A percentile compares a stretch with the other conserved stretches of the same genome.
Conservation (phyloP, 1,139 yeast species). For the Candida pseudoviswanathii region DNA sequence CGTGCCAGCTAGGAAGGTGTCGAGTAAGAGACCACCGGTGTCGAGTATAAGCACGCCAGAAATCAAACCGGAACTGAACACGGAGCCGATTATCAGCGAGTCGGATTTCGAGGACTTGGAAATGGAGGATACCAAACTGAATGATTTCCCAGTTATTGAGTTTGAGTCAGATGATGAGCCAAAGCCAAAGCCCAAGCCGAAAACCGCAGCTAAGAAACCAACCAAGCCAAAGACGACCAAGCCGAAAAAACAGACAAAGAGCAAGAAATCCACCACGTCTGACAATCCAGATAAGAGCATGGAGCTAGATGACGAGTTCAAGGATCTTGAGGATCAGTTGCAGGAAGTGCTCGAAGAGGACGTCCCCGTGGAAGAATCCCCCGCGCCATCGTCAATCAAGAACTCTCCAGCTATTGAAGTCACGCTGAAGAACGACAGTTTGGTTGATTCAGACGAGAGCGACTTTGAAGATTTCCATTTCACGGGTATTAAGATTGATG, state of each 20-base stretch:
- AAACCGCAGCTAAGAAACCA: conserved; percentile 3
- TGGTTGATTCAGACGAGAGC: conserved; percentile 26
- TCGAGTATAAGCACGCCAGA: conserved; percentile 19
- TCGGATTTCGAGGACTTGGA: conserved; percentile 42
- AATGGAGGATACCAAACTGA: conserved; percentile 21
- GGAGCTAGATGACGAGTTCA: conserved; percentile 45
- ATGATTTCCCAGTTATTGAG: conserved; percentile 12
- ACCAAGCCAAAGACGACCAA: conserved; percentile 7
- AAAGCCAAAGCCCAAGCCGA: background rate
- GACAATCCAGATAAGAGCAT: conserved; percentile 11
- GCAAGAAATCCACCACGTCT: conserved; percentile 10
- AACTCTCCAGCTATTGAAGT: conserved; percentile 4
- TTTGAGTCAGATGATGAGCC: conserved; percentile 6
- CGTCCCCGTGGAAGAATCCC: conserved; percentile 5
- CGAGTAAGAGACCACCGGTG: conserved; percentile 20
- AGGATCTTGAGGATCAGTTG: conserved; percentile 47
- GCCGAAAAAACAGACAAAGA: conserved; percentile 3
- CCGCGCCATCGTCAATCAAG: background rate
- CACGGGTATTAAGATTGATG: conserved; percentile 27
- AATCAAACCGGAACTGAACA: conserved; percentile 13
- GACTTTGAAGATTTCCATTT: conserved; percentile 29
- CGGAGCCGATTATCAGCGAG: conserved; percentile 33
- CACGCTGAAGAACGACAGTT: background rate
- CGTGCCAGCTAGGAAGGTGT: background rate
- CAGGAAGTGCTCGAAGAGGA: conserved; percentile 43